Percentiles rank a stretch among this genome's conserved stretches.
phyloP scores from a whole-genome alignment of 2,329 filamentous ascomycete genomes.

The Dothistroma septosporum region DNA sequence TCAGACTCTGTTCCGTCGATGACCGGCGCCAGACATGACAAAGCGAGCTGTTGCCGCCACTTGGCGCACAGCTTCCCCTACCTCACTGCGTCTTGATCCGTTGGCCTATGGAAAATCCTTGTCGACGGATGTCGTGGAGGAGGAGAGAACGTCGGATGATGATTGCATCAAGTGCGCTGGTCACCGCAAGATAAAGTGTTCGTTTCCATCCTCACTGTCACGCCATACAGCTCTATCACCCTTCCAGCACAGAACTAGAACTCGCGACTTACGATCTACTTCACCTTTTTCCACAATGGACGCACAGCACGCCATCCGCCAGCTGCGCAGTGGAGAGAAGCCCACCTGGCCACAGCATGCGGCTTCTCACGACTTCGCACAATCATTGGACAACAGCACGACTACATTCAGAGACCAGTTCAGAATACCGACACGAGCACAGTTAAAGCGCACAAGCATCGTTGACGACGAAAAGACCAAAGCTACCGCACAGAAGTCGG shows the following conservation, averaged over 20 bases:
- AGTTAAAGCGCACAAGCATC: slow-evolving; percentile 62
- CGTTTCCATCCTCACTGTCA: neutral
- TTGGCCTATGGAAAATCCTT: neutral
- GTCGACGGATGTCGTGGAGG: neutral
- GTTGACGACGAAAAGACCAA: slow-evolving; percentile 23
- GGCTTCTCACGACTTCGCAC: slow-evolving; percentile 26
- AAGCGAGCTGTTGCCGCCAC: neutral
- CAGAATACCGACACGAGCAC: slow-evolving; percentile 68
- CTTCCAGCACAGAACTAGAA: neutral
- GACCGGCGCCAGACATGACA: neutral
- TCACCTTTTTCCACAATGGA: slow-evolving; percentile 22
- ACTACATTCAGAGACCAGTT: slow-evolving; percentile 52
- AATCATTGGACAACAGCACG: slow-evolving; percentile 24
- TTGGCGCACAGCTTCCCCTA: neutral
- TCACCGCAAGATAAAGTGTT: neutral
- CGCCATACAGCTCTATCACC: neutral
- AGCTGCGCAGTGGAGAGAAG: slow-evolving; percentile 25
- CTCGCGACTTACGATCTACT: neutral
- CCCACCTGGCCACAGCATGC: slow-evolving; percentile 25
- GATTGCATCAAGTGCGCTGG: neutral
- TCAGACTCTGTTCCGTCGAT: neutral
- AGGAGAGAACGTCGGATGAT: neutral
- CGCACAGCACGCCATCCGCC: slow-evolving; percentile 20
- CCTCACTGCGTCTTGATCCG: neutral
- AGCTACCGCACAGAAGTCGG: slow-evolving; percentile 13